Evolutionary conservation across 495 filamentous ascomycete species (phyloP), one percentile per base, ranked within the genome.

Genomic region (Hypomontagnella monticulosa): DNA sequence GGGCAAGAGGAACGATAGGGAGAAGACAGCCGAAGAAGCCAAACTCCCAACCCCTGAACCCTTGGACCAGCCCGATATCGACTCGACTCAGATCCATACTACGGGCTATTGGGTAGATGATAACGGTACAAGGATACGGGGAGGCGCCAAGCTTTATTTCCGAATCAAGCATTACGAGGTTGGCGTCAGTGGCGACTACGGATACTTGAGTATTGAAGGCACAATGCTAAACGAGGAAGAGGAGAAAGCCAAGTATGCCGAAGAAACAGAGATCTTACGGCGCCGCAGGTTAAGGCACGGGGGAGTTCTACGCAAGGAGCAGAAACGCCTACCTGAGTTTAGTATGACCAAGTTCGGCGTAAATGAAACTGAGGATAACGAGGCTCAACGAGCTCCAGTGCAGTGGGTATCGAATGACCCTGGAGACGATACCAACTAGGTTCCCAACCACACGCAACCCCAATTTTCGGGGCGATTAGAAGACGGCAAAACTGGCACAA

Each of bases 161-260:
- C 75, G 80, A 40, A 81, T 83, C 70, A 81, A 80, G 58, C 79
- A 79, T 54, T 83, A 78, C 49, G 80, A 83, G 34, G 78, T 81
- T 19, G 79, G 79, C 7, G 70, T 76, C n/a, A 80, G 80, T 5
- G 80, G 80, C 41, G 79, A 83, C 42, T 77, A 79, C 61, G 78
- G 78, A 15, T 83, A 81, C 50, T 56, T 83, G 4, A 79, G 75
- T 19, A 76, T 83, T 11, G 77, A 82, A 53, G 81, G 81, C 18
- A 81, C 81, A 7, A 81, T 80, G 69, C 52, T 83, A 7, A 65
- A 73, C 38, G 76, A 79, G 44, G 76, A 77, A 10, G 78, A 69
- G 4, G 81, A 83, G 64, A 69, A 63, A 32, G 66, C 71, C 11
- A 72, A 79, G 15, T 64, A 62, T 1, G 57, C 50, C 1, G 57